phyloP scores from a whole-genome alignment of 345 rosid genomes.

The Brassica carinata region DNA sequence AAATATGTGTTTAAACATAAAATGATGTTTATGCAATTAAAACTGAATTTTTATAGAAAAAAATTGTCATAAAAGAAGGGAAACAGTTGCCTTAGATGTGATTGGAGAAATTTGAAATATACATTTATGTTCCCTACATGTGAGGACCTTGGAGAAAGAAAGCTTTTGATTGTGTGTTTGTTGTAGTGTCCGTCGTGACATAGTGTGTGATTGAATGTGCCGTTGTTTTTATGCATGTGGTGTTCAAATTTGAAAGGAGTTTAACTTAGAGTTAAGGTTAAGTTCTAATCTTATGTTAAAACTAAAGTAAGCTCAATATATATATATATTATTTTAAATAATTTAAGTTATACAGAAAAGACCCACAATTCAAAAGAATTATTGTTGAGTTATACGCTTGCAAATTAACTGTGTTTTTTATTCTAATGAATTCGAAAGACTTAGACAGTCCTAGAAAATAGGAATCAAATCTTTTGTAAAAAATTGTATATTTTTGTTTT shows the following conservation, averaged over 20 bases:
- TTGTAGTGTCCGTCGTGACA: background rate
- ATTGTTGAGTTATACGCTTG: too few relatives aligned
- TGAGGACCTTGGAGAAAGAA: background rate
- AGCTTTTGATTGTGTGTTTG: background rate
- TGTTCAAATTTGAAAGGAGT: background rate
- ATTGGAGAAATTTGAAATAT: background rate
- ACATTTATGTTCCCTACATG: background rate
- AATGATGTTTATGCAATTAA: background rate
- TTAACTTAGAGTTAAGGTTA: background rate
- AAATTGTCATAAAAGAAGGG: background rate
- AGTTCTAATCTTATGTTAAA: background rate
- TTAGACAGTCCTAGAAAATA: background rate
- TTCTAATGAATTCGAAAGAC: background rate
- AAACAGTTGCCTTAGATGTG: background rate
- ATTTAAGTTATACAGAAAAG: too few relatives aligned
- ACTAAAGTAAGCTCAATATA: background rate
- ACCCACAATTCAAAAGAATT: too few relatives aligned
- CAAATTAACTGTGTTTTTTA: background rate
- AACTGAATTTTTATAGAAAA: too few relatives aligned
- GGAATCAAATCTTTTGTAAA: background rate
- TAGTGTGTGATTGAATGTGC: background rate
- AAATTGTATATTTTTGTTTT: background rate
- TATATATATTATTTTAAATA: too few relatives aligned
- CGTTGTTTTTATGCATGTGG: background rate
- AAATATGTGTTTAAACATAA: too few relatives aligned